These are phyloP conservation scores for Caryopteris hybrid DNA, from an alignment of 305 asterid genomes.

Conservation along the genomic window DNA sequence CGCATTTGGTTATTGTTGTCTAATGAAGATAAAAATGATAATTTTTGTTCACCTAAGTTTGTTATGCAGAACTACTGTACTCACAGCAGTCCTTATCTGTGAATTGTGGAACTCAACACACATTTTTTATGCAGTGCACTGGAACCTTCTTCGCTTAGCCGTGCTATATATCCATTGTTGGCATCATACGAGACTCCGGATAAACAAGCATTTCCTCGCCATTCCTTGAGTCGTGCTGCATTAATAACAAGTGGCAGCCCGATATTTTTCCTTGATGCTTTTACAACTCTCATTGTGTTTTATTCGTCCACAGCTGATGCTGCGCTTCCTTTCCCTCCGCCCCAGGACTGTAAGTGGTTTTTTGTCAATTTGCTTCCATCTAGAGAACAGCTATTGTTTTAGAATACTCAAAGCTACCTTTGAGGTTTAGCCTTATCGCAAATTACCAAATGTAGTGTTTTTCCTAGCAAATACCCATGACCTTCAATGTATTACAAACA, in stretches of 20 bases:
- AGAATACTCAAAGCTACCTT: background rate
- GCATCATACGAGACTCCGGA: slow-evolving; percentile 77
- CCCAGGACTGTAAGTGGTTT: slow-evolving; percentile 91
- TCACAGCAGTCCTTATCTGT: background rate
- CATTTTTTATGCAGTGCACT: slow-evolving; percentile 70
- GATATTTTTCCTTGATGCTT: slow-evolving; percentile 93
- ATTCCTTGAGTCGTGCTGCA: slow-evolving; percentile 98
- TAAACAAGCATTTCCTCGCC: slow-evolving; percentile 94
- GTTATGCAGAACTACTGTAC: background rate
- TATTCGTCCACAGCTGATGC: slow-evolving; percentile 87
- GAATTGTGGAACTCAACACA: slow-evolving; percentile 2
- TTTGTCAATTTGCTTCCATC: background rate
- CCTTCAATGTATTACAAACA: too few species aligned
- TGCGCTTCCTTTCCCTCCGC: slow-evolving; percentile 92
- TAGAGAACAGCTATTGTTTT: background rate
- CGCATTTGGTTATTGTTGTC: too few species aligned
- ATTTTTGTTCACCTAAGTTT: background rate
- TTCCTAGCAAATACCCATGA: too few species aligned
- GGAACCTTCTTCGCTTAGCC: slow-evolving; percentile 86
- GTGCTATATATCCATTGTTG: slow-evolving; percentile 86
- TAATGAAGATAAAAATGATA: too few species aligned
- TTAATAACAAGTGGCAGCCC: slow-evolving; percentile 94
- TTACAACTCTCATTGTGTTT: slow-evolving; percentile 79
- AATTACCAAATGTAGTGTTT: too few species aligned
- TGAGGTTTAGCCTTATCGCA: background rate